Conservation (phyloP, 139 green algal species). For the Chlorella sp. region DNA sequence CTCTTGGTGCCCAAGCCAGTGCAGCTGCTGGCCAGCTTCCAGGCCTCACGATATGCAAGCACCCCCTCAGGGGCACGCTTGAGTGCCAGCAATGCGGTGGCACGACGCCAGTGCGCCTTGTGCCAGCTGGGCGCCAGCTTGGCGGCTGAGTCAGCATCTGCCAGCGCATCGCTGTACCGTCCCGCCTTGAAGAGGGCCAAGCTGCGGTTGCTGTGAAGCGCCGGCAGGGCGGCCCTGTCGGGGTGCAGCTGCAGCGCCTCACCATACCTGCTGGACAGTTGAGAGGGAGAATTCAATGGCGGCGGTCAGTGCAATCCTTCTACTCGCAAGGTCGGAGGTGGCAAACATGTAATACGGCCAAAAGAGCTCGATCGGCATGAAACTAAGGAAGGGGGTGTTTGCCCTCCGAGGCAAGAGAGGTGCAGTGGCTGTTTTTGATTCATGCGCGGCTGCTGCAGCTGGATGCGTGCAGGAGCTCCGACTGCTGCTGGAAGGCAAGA, state of each 20-base stretch:
- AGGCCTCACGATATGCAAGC: constrained; percentile 42
- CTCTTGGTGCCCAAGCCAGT: background rate
- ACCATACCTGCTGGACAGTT: constrained; percentile 32
- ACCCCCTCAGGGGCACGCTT: constrained; percentile 38
- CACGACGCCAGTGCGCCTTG: constrained; percentile 56
- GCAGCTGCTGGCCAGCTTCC: background rate
- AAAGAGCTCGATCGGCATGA: too few species aligned
- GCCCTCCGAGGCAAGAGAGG: too few species aligned
- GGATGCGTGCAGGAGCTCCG: too few species aligned
- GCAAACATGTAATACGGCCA: too few species aligned
- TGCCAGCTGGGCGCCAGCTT: constrained; percentile 38
- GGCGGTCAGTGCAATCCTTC: too few species aligned
- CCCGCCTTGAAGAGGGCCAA: constrained; percentile 43
- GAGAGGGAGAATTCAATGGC: background rate
- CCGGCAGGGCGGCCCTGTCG: background rate
- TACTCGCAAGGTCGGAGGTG: too few species aligned
- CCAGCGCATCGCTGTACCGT: constrained; percentile 45
- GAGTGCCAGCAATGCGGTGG: constrained; percentile 49
- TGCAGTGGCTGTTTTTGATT: background rate
- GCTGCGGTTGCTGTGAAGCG: constrained; percentile 53
- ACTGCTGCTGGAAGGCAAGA: too few species aligned
- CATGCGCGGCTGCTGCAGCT: too few species aligned
- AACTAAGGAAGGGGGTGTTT: too few species aligned
- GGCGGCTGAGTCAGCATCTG: constrained; percentile 43
- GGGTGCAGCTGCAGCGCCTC: constrained; percentile 39